These are phyloP conservation scores for Halenospora varia DNA, from an alignment of 495 filamentous ascomycete genomes.

Conservation along the genomic window DNA sequence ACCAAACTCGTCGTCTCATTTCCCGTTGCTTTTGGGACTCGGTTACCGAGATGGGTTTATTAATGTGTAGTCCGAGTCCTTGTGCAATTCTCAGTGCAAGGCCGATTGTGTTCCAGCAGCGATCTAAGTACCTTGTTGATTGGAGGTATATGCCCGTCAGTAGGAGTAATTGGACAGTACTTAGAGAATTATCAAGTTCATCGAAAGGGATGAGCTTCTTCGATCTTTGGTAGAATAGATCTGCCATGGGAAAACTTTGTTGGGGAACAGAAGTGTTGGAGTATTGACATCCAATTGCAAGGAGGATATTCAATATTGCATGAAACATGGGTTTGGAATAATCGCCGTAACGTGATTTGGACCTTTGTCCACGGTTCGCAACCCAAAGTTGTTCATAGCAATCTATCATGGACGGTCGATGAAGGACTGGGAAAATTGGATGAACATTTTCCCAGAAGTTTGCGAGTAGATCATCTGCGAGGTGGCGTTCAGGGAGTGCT, in stretches of 20 bases:
- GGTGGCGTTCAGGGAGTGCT: slow-evolving; percentile 26
- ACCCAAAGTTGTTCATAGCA: slow-evolving; percentile 29
- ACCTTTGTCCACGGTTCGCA: background rate
- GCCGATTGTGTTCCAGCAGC: slow-evolving; percentile 39
- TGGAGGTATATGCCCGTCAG: slow-evolving; percentile 37
- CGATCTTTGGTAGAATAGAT: slow-evolving; percentile 34
- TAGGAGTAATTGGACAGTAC: slow-evolving; percentile 35
- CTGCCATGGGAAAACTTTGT: slow-evolving; percentile 23
- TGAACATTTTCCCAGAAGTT: slow-evolving; percentile 34
- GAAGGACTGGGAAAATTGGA: slow-evolving; percentile 35
- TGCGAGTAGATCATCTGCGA: slow-evolving; percentile 32
- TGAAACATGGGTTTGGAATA: slow-evolving; percentile 25
- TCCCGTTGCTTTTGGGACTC: slow-evolving; percentile 28
- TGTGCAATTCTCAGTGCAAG: slow-evolving; percentile 35
- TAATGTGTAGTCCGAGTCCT: slow-evolving; percentile 32
- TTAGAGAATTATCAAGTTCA: slow-evolving; percentile 28
- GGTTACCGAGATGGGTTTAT: slow-evolving; percentile 7
- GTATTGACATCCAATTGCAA: slow-evolving; percentile 37
- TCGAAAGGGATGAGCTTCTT: slow-evolving; percentile 31
- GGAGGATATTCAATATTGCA: slow-evolving; percentile 33
- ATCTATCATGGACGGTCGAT: slow-evolving; percentile 30
- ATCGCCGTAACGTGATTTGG: background rate
- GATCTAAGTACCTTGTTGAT: slow-evolving; percentile 30
- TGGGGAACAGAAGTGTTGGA: slow-evolving; percentile 18
- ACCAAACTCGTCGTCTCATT: slow-evolving; percentile 37